phyloP scores from a whole-genome alignment of 805 yeast species.

The Kodamaea neixiangensis region DNA sequence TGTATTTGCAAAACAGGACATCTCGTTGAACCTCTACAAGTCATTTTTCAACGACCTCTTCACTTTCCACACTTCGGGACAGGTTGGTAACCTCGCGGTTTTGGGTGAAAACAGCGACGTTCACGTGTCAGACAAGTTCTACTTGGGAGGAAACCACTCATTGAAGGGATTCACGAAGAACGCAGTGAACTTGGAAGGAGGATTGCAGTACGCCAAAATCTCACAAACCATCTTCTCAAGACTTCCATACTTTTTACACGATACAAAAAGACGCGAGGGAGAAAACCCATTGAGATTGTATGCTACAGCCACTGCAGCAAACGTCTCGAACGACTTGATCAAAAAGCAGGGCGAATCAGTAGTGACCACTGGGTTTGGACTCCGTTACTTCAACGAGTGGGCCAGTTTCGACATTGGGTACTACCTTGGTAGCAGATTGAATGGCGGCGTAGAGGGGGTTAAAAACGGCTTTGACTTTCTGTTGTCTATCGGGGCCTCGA shows the following conservation, averaged over 20 bases:
- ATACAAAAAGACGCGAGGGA: background rate
- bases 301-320: constrained; percentile 66
- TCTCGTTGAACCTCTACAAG: constrained; percentile 32
- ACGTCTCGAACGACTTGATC: constrained; percentile 38
- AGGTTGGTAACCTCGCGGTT: constrained; percentile 58
- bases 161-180: constrained; percentile 69
- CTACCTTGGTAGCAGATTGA: constrained; percentile 29
- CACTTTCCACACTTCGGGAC: constrained; percentile 51
- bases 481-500: constrained; percentile 42
- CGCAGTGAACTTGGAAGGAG: constrained; percentile 76
- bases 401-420: constrained; percentile 46
- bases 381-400: constrained; percentile 40
- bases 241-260: constrained; percentile 49
- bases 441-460: constrained; percentile 25
- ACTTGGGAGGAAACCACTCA: constrained; percentile 76
- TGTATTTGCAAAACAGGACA: constrained; percentile 37
- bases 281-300: constrained; percentile 53
- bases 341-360: constrained; percentile 22
- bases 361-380: constrained; percentile 36
- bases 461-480: constrained; percentile 42
- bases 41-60: constrained; percentile 47
- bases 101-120: constrained; percentile 26
- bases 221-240: constrained; percentile 62
- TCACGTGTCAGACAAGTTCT: constrained; percentile 78
- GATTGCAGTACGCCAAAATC: constrained; percentile 57